Evolutionary conservation across 164 flowering plant species (phyloP), one percentile per base, ranked within the genome.

Genomic region (Aristolochia fimbriata): DNA sequence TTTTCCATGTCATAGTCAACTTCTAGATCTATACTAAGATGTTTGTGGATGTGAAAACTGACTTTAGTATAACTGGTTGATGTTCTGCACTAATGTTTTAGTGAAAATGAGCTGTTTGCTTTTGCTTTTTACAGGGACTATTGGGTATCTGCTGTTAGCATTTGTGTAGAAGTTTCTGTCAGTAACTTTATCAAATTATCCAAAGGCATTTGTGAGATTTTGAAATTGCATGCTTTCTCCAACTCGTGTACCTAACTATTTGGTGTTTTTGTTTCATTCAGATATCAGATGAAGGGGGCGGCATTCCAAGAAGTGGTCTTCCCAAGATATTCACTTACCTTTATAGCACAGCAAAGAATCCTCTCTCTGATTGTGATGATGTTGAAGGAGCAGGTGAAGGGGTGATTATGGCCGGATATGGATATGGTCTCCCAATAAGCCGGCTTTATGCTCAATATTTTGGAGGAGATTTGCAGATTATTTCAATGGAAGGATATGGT

Each of bases 401-500:
- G 52, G 79, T 80, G 3, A 91, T 85, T 23, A 87, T 94, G 96
- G 97, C 99, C 61, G 99, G 99, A 62, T 94, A 84, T 76, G 99
- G 99, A 21, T 88, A 78, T 76, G 97, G 99, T 14, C 82, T 94
- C 73, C 99, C 99, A 11, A 88, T 94, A 60, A 87, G 99, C 65
- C 95, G 99, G 51, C 69, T 91, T 21, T 94, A 94, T 81, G 99
- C 99, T 55, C 80, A 91, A 43, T 94, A 94, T 70, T 94, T 94
- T 72, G 99, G 99, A 25, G 97, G 99, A 19, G 99, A 91, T 74
- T 75, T 91, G 63, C 97, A 94, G 68, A 77, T 94, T 55, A 91
- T 91, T 48, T 94, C 97, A 31, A 88, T 94, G 99, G 99, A 94
- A 75, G 97, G 97, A 75, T 91, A 94, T 70, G 99, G 99, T 94